Conservation (phyloP, 75 land plant genomes). For the Pinus tabuliformis region DNA sequence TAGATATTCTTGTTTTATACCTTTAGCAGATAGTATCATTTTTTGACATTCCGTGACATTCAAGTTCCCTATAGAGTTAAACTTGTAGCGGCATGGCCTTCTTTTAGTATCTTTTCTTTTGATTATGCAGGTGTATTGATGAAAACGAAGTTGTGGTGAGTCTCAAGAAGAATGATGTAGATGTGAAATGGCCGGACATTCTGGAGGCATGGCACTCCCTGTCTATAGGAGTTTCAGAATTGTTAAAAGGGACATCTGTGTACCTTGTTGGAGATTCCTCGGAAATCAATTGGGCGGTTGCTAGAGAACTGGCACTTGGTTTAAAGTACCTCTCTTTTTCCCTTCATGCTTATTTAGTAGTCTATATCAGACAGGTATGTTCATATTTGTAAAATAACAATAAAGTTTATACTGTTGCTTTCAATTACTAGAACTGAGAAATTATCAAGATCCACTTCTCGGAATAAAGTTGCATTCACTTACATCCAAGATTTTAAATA, state of each 20-base stretch:
- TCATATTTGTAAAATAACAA: neutral
- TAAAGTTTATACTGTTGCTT: neutral
- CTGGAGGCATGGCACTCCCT: constrained; percentile 82
- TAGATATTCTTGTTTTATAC: neutral
- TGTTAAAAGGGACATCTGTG: constrained; percentile 85
- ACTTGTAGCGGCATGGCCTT: neutral
- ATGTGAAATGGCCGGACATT: constrained; percentile 89
- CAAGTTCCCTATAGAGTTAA: neutral
- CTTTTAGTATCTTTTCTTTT: neutral
- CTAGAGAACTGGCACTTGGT: constrained; percentile 73
- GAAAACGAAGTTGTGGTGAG: constrained; percentile 81
- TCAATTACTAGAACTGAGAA: neutral
- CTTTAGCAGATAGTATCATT: constrained; percentile 1
- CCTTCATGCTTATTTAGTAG: neutral
- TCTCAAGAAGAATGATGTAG: constrained; percentile 72
- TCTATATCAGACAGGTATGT: neutral
- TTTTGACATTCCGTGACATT: neutral
- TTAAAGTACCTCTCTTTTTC: constrained; percentile 52
- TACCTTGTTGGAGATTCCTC: constrained; percentile 83
- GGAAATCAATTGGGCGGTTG: constrained; percentile 77
- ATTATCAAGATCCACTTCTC: neutral
- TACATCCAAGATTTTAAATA: neutral
- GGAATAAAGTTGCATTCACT: neutral
- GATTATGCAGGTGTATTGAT: constrained; percentile 78
- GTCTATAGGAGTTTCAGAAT: constrained; percentile 47